phyloP scores from a whole-genome alignment of 495 filamentous ascomycete species.

The Opeltia flavorubescens region DNA sequence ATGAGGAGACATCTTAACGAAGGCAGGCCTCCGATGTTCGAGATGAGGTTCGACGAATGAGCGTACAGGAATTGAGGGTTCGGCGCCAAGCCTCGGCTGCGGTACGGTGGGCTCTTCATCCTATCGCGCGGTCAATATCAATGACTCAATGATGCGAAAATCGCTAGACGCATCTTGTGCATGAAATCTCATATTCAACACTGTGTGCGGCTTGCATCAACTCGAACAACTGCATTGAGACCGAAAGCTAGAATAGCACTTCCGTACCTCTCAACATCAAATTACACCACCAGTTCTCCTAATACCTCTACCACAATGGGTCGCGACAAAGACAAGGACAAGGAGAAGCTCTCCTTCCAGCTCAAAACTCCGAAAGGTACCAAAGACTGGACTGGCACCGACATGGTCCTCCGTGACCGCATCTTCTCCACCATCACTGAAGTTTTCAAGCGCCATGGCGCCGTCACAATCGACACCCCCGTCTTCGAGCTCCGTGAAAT shows the following conservation, averaged over 20 bases:
- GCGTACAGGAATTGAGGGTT: neutral
- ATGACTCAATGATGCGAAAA: neutral
- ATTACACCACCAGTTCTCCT: neutral
- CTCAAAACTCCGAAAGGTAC: constrained; percentile 38
- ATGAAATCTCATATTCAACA: constrained; percentile 6
- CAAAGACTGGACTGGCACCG: constrained; percentile 43
- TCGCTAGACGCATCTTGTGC: neutral
- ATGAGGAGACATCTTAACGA: constrained; percentile 45
- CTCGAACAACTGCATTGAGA: neutral
- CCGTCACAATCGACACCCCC: constrained; percentile 72
- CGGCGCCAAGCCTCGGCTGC: neutral
- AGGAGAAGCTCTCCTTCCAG: constrained; percentile 24
- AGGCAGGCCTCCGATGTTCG: neutral
- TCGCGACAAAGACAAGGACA: constrained; percentile 16
- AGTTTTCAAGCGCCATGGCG: constrained; percentile 84
- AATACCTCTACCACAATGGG: neutral
- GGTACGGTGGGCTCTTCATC: neutral
- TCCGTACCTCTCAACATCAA: neutral
- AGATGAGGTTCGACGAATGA: neutral
- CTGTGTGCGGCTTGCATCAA: constrained; percentile 5
- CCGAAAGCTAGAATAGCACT: neutral
- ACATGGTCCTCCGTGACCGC: constrained; percentile 66
- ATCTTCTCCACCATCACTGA: constrained; percentile 72
- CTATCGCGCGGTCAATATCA: constrained; percentile 8
- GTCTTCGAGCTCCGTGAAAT: constrained; percentile 70